A percentile compares a stretch with the other conserved stretches of the same genome.
These are phyloP conservation scores for Spatholobus suberectus DNA, from an alignment of 306 rosid genomes.

Conservation along the genomic window DNA sequence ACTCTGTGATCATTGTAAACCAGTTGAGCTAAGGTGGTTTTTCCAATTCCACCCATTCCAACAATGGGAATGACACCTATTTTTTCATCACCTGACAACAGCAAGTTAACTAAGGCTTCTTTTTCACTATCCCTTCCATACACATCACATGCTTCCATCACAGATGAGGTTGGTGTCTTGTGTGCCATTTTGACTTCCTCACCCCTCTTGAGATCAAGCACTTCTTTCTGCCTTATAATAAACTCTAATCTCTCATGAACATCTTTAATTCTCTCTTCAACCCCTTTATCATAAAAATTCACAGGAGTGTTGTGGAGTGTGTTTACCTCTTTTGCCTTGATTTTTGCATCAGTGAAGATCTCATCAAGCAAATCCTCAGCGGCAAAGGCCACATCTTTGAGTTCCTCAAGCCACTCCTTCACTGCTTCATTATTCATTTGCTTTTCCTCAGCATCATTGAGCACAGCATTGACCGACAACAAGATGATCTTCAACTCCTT, in stretches of 20 bases:
- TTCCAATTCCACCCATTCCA: constrained; percentile 64
- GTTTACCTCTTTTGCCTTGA: constrained; percentile 15
- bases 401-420: constrained; percentile 59
- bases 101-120: constrained; percentile 31
- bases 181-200: constrained; percentile 19
- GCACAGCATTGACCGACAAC: constrained; percentile 45
- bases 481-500: constrained; percentile 47
- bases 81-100: constrained; percentile 32
- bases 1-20: constrained; percentile 54
- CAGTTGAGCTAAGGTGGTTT: constrained; percentile 54
- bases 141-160: constrained; percentile 40
- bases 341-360: constrained; percentile 34
- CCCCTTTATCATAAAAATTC: constrained; percentile 3
- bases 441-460: constrained; percentile 57
- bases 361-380: constrained; percentile 54
- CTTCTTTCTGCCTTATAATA: constrained; percentile 41
- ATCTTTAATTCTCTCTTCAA: constrained; percentile 33
- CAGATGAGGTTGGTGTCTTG: constrained; percentile 38
- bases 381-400: constrained; percentile 46
- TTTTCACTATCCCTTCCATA: constrained; percentile 54
- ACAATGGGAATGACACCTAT: constrained; percentile 46
- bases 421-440: constrained; percentile 47
- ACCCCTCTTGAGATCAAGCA: constrained; percentile 34
- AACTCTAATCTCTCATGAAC: constrained; percentile 46
- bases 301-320: neutral